Base-by-base conservation (phyloP, 257 asterid genomes). In the Cruciata laevipes region DNA sequence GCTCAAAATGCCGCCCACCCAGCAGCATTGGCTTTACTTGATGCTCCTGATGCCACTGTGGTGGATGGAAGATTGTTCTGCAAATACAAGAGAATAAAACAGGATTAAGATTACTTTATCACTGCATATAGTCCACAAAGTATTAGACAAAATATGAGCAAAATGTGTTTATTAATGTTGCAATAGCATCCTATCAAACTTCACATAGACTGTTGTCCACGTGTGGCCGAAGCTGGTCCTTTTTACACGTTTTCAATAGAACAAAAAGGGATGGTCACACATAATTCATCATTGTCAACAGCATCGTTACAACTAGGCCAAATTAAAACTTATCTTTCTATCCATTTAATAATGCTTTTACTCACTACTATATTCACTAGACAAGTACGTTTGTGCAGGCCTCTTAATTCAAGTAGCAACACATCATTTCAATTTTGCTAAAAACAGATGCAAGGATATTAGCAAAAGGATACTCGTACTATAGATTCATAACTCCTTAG, bases 1-100 rank as follows among this genome's bases (percentile, higher is more conserved):
- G 21, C 57, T 90, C 82, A 90, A 76, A 93, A 93, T 63, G 99
- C 97, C 49, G 99, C 99, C 99, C 99, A 93, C 74, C 96, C 99
- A 68, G 96, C 89, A 74, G 96, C 95, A 55, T 89, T 75, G 77
- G 91, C 64, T 75, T 78, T 86, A 69, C 81, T 76, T 32, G 92
- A 55, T 47, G 55, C 55, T 53, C 80, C 89, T 38, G 98, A 78
- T 77, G 82, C 96, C 20, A 14, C 55, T 17, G 83, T 75, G 35
- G 75, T 56, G 9, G 95, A 61, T 14, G 98, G 99, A 67, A 93
- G 99, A 78, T 72, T 86, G 77, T 82, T 86, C 99, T 93, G 95
- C 81, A 81, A 2, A 68, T 75, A 66, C 49, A 30, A 75, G 56
- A 6, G 18, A 42, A 66, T 32, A 65, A 61, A 53, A 33, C 51